These are phyloP conservation scores for Penicilliopsis zonata DNA, from an alignment of 495 filamentous ascomycete species.

Conservation along the genomic window DNA sequence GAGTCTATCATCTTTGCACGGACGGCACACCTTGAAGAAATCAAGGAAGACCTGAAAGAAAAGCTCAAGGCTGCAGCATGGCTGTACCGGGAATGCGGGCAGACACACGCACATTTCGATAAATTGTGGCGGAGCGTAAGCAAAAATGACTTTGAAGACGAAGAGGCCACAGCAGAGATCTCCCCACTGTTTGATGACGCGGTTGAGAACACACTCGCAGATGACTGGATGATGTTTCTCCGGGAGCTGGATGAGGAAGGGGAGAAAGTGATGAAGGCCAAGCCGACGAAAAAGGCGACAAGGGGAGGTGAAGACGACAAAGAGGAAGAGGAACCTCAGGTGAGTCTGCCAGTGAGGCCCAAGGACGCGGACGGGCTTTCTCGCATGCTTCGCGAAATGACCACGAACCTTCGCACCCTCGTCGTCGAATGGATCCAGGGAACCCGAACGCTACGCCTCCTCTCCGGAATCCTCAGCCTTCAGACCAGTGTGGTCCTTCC, in stretches of 20 bases:
- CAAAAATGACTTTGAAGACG: slow-evolving; percentile 15
- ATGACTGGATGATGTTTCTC: slow-evolving; percentile 16
- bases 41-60: slow-evolving; percentile 14
- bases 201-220: slow-evolving; percentile 1
- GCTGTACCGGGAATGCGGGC: slow-evolving; percentile 13
- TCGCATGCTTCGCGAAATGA: slow-evolving; percentile 10
- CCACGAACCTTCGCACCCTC: slow-evolving; percentile 11
- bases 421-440: slow-evolving; percentile 18
- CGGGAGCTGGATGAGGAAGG: slow-evolving; percentile 5
- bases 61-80: slow-evolving; percentile 20
- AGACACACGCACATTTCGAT: slow-evolving; percentile 9
- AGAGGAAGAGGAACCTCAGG: not conserved
- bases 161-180: slow-evolving; percentile 6
- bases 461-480: slow-evolving; percentile 9
- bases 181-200: slow-evolving; percentile 8
- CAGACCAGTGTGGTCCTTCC: slow-evolving; percentile 9
- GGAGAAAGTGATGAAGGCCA: slow-evolving; percentile 1
- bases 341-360: slow-evolving; percentile 3
- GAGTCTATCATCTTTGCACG: slow-evolving; percentile 10
- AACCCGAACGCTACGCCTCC: slow-evolving; percentile 19
- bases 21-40: slow-evolving; percentile 16
- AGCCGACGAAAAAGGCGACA: not conserved
- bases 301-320: not conserved
- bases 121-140: slow-evolving; percentile 13
- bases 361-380: slow-evolving; percentile 7